Percentiles rank a stretch among this genome's conserved stretches.
phyloP scores from a whole-genome alignment of 495 filamentous ascomycete species.

The Mycothermus thermophilus region DNA sequence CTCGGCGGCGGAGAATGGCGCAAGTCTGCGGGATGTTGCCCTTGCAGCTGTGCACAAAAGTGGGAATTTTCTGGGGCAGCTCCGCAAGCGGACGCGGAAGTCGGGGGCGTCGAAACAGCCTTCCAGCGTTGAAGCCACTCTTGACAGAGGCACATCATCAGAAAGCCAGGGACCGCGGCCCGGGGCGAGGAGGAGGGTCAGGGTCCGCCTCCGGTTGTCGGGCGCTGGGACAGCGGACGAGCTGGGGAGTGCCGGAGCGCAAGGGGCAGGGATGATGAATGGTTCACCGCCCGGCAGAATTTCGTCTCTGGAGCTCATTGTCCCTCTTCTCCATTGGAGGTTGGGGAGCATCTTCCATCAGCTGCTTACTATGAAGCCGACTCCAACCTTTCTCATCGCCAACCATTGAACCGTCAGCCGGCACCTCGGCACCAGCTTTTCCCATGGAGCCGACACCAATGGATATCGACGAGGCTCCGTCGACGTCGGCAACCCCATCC shows the following conservation, averaged over 20 bases:
- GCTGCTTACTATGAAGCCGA: too few species aligned
- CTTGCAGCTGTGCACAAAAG: conserved; percentile 1
- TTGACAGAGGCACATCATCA: conserved; percentile 10
- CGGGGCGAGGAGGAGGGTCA: background rate
- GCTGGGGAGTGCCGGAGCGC: too few species aligned
- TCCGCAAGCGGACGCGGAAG: background rate
- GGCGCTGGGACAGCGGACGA: too few species aligned
- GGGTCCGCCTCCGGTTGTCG: background rate
- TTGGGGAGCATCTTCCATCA: background rate
- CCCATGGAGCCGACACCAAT: conserved; percentile 40
- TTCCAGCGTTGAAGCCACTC: too few species aligned
- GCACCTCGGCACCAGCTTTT: background rate
- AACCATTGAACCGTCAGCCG: background rate
- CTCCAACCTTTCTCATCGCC: too few species aligned
- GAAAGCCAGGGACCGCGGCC: conserved; percentile 1
- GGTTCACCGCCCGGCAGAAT: conserved; percentile 10
- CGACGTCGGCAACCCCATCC: conserved; percentile 22
- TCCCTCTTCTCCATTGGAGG: background rate
- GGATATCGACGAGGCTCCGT: conserved; percentile 35
- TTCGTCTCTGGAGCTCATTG: background rate
- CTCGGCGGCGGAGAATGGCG: conserved; percentile 1
- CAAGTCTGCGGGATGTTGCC: background rate
- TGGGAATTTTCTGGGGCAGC: background rate
- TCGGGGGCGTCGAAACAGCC: too few species aligned
- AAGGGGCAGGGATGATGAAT: background rate